Conservation (phyloP, 345 rosid genomes). For the Euphorbia peplus region DNA sequence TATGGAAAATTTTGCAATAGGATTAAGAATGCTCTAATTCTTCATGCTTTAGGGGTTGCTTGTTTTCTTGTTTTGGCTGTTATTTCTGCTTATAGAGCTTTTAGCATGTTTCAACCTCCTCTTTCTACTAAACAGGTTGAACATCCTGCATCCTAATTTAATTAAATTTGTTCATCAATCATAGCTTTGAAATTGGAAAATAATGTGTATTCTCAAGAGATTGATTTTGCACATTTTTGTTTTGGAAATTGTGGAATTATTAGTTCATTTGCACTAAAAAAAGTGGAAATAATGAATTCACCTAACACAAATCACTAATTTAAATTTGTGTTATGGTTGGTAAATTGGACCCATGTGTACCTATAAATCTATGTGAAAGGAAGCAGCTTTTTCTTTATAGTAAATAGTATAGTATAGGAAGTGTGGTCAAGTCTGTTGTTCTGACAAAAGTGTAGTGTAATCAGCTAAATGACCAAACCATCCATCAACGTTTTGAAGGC, state of each 20-base stretch:
- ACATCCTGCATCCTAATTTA: slow-evolving; percentile 14
- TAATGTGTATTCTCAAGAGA: no score
- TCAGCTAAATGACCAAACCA: no score
- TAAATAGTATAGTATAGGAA: no score
- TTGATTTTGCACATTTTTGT: neutral
- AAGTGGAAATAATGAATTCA: neutral
- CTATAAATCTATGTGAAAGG: neutral
- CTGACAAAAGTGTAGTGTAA: no score
- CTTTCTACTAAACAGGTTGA: slow-evolving; percentile 33
- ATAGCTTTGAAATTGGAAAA: no score
- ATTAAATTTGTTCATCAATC: neutral
- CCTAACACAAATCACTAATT: slow-evolving; percentile 1
- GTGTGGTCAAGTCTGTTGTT: no score
- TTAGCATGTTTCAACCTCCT: slow-evolving; percentile 67
- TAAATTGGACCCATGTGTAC: neutral
- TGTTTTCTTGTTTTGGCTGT: slow-evolving; percentile 59
- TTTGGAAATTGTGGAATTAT: neutral
- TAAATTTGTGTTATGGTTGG: neutral
- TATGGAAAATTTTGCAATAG: slow-evolving; percentile 59
- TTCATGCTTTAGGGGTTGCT: slow-evolving; percentile 56
- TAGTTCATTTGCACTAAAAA: neutral
- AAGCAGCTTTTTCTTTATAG: no score
- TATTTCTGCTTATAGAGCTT: slow-evolving; percentile 75
- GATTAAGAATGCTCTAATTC: slow-evolving; percentile 51
- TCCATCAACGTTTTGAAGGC: no score